Base-by-base conservation (phyloP, 306 rosid genomes). In the Dalbergia cultrata region DNA sequence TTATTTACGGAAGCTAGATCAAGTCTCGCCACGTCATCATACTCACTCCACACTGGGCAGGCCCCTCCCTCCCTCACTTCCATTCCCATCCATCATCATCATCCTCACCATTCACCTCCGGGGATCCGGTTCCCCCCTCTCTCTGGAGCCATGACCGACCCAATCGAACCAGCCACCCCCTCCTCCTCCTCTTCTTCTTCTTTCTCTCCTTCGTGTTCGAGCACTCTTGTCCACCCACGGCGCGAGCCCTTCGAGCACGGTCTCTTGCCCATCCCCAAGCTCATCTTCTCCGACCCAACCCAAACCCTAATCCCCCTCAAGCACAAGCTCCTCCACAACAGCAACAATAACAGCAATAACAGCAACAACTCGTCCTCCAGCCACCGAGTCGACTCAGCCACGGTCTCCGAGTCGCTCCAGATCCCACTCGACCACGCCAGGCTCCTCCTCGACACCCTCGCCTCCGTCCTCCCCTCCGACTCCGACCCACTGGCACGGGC, bases 231-330 rank as follows among this genome's bases (percentile, higher is more conserved):
- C 61, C 99, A 84, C 74, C 97, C 99, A 0, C 80, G 99, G 16
- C 98, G 99, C 13, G 97, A 90, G 74, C 98, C 92, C 3, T 96
- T 96, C 84, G 99, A 96, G 84, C 93, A 96, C 77, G 99, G 98
- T 21, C 94, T 96, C 53, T 82, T 96, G 17, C 98, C 98, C 10
- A 89, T 96, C 80, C 91, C 97, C 0, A 91, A 89, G 68, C 97
- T 93, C 82, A 82, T 93, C 73, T 88, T 96, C 90, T 81, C 98
- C 83, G 99, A 93, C 90, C 97, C 97, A 1, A 71, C 90, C 41
- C 98, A 96, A 96, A 92, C 94, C 98, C 98, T 96, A 90, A 92
- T 88, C 21, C 86, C 97, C 2, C 73, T 94, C 21, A 94, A 94
- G 89, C 88, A 82, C 57, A 92, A 90, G 92, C 97, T 94, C 83